Evolutionary conservation across 768 basidiomycete species (phyloP).

Genomic region (Psilocybe azurescens): DNA sequence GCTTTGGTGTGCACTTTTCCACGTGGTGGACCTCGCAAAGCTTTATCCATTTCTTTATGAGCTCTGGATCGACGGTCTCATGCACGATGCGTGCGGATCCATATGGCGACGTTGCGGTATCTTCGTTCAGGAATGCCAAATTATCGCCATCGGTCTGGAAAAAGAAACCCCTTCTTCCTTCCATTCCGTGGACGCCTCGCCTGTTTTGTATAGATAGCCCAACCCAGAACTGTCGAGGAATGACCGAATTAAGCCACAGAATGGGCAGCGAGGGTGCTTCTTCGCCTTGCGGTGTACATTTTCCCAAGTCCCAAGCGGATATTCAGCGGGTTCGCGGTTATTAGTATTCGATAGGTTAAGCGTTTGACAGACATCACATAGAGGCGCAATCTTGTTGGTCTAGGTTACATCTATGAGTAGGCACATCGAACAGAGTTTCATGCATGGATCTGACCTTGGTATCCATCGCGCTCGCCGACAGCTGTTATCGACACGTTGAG

Average conservation of each 20-base stretch:
- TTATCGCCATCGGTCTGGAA: neutral
- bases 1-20: neutral
- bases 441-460: no score
- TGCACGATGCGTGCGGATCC: neutral
- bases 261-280: neutral
- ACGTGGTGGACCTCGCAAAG: constrained; percentile 2
- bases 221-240: neutral
- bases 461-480: no score
- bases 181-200: neutral
- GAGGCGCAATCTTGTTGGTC: neutral
- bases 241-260: neutral
- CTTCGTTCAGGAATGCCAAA: constrained; percentile 4
- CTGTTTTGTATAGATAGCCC: neutral
- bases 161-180: constrained; percentile 1
- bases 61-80: neutral
- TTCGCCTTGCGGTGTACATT: neutral
- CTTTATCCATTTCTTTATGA: constrained; percentile 7
- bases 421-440: no score
- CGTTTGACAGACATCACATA: constrained; percentile 1
- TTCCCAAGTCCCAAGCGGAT: constrained; percentile 1
- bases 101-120: constrained; percentile 1
- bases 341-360: neutral
- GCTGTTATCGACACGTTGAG: no score
- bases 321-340: neutral
- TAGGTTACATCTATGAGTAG: no score